Conservation (phyloP, 1,284 basidiomycete species). For the Ustilago shanxiensis region DNA sequence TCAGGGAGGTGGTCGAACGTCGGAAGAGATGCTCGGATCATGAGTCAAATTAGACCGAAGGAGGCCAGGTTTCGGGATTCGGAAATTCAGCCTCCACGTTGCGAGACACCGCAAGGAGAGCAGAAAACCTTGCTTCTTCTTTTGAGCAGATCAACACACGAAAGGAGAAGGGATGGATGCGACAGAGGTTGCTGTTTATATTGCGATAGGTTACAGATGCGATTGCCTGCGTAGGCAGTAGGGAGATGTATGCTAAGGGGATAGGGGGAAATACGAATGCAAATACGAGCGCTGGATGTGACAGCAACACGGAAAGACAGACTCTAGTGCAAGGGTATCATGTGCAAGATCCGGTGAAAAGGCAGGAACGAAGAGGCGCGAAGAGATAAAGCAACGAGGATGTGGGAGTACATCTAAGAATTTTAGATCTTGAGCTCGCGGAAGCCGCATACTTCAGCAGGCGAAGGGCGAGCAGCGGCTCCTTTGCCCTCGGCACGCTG, state of each 20-base stretch:
- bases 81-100: constrained; percentile 4
- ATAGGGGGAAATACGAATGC: not conserved
- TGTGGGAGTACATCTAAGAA: not conserved
- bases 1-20: not conserved
- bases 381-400: constrained; percentile 1
- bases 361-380: not conserved
- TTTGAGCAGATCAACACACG: too few relatives aligned
- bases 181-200: constrained; percentile 4
- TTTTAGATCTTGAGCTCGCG: constrained; percentile 60
- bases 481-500: not conserved
- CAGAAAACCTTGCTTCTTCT: not conserved
- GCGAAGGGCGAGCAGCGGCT: constrained; percentile 25
- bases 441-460: constrained; percentile 56
- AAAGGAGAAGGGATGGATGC: too few relatives aligned
- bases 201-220: constrained; percentile 19
- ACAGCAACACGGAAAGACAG: not conserved
- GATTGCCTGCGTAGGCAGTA: not conserved
- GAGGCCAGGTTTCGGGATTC: not conserved
- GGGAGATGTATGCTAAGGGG: constrained; percentile 7
- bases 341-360: not conserved
- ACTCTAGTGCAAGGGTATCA: constrained; percentile 7
- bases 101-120: not conserved
- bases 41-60: not conserved
- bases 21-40: constrained; percentile 1
- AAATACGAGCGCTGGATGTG: not conserved